Conservation (phyloP, 2,329 filamentous ascomycete species). For the Xylariomycetidae sp. region DNA sequence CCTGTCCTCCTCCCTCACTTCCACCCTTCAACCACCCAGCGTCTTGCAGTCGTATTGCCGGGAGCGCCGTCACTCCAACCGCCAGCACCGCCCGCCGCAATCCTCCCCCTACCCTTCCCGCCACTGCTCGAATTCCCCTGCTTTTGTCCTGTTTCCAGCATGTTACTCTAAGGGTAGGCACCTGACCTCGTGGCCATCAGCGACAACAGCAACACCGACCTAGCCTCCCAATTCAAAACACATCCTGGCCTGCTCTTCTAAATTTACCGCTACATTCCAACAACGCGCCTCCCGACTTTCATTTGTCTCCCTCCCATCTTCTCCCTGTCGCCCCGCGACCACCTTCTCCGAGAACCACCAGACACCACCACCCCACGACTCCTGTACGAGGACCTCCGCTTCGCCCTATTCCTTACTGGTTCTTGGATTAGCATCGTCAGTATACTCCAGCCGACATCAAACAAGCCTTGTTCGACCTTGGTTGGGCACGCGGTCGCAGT, state of each 20-base stretch:
- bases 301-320: conserved; percentile 12
- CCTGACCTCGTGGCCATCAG: conserved; percentile 18
- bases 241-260: conserved; percentile 17
- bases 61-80: conserved; percentile 5
- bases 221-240: no score
- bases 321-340: conserved; percentile 1
- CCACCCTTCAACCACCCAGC: background rate
- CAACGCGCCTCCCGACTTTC: conserved; percentile 11
- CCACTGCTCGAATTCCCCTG: background rate
- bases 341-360: conserved; percentile 1
- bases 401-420: no score
- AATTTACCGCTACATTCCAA: conserved; percentile 17
- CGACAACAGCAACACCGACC: no score
- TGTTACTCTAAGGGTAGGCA: conserved; percentile 18
- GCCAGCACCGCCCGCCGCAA: conserved; percentile 4
- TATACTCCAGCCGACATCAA: no score
- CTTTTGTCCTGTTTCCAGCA: no score
- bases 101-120: no score
- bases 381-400: no score
- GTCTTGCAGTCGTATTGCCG: no score
- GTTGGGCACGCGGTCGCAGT: background rate
- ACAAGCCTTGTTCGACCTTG: no score
- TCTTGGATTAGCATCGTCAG: no score
- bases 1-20: conserved; percentile 1
- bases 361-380: no score